phyloP scores from a whole-genome alignment of 2,329 filamentous ascomycete genomes.

The Phoma herbarum region DNA sequence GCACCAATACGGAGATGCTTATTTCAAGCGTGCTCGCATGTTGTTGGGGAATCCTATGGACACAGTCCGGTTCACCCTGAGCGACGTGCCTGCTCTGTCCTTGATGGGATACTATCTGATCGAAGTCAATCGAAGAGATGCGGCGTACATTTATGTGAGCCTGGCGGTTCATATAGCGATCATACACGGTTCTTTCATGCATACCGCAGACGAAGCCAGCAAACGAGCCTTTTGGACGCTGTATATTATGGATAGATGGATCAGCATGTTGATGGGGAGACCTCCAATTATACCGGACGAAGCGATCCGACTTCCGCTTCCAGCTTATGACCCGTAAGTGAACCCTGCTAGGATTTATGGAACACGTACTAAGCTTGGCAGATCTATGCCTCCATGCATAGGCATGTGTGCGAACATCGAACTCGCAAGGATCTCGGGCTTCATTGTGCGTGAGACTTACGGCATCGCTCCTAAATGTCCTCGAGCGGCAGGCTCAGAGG shows the following conservation, averaged over 20 bases:
- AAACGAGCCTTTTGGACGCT: slow-evolving; percentile 38
- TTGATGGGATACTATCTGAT: slow-evolving; percentile 42
- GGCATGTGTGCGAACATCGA: slow-evolving; percentile 38
- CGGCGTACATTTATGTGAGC: slow-evolving; percentile 39
- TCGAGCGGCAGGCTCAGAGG: slow-evolving; percentile 13
- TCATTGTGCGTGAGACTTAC: slow-evolving; percentile 40
- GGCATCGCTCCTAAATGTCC: slow-evolving; percentile 31
- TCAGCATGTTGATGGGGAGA: slow-evolving; percentile 39
- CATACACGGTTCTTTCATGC: slow-evolving; percentile 36
- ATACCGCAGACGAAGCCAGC: slow-evolving; percentile 30
- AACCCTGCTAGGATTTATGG: not conserved
- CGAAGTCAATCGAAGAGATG: slow-evolving; percentile 41
- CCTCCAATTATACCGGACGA: slow-evolving; percentile 38
- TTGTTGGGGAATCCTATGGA: slow-evolving; percentile 40
- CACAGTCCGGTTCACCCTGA: slow-evolving; percentile 35
- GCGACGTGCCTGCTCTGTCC: slow-evolving; percentile 36
- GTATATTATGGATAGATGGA: slow-evolving; percentile 41
- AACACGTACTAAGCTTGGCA: slow-evolving; percentile 19
- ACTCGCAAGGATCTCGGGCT: slow-evolving; percentile 35
- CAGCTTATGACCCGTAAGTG: slow-evolving; percentile 34
- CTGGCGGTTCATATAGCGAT: slow-evolving; percentile 39
- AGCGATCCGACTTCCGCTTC: slow-evolving; percentile 36
- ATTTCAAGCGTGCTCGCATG: slow-evolving; percentile 38
- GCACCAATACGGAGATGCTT: slow-evolving; percentile 33
- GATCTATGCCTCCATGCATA: slow-evolving; percentile 32